Conservation (phyloP, 2,329 filamentous ascomycete genomes). For the Clathrospora elynae region DNA sequence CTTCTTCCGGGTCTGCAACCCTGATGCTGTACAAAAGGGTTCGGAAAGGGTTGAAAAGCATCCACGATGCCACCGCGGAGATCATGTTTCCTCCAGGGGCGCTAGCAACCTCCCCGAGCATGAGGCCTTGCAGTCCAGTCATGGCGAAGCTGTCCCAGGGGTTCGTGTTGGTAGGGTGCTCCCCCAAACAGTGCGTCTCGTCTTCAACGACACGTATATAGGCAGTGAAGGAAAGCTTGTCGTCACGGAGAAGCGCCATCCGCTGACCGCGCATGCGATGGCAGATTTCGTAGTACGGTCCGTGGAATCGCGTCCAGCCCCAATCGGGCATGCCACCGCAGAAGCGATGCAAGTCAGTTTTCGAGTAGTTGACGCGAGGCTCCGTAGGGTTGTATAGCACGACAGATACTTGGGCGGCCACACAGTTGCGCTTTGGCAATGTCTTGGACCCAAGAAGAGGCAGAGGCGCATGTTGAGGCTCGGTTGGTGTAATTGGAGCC, state of each 20-base stretch:
- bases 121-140: conserved; percentile 61
- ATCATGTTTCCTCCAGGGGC: conserved; percentile 52
- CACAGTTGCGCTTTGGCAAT: conserved; percentile 49
- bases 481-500: conserved; percentile 3
- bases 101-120: conserved; percentile 36
- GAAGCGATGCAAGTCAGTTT: conserved; percentile 64
- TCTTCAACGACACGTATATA: conserved; percentile 67
- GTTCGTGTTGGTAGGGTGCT: conserved; percentile 60
- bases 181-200: conserved; percentile 65
- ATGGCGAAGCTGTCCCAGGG: conserved; percentile 63
- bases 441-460: conserved; percentile 41
- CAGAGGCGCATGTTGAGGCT: conserved; percentile 44
- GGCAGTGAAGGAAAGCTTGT: conserved; percentile 65
- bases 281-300: conserved; percentile 63
- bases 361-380: conserved; percentile 62
- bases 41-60: conserved; percentile 65
- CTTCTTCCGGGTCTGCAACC: conserved; percentile 53
- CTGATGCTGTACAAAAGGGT: conserved; percentile 58
- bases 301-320: conserved; percentile 67
- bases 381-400: conserved; percentile 68
- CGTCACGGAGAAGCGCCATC: conserved; percentile 63
- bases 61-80: conserved; percentile 62
- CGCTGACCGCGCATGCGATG: conserved; percentile 62
- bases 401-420: conserved; percentile 65
- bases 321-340: conserved; percentile 63